Percentiles rank a stretch among this genome's conserved stretches.
Evolutionary conservation across 176 grass and related monocot genomes (phyloP).

Genomic region (Luzula sylvatica): DNA sequence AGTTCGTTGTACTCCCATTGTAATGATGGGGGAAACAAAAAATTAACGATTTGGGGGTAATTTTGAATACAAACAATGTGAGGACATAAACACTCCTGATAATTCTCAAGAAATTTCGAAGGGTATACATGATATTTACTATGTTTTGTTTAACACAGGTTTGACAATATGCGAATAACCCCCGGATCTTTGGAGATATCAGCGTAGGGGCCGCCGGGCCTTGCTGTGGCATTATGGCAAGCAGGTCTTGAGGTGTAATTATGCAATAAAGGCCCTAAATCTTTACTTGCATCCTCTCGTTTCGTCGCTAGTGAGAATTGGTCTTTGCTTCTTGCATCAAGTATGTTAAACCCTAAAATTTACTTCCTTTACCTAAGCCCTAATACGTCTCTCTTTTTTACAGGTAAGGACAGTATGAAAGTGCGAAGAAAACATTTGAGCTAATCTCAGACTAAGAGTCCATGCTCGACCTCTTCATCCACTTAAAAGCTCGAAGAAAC

Average conservation of each 20-base stretch:
- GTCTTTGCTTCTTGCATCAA: conserved; percentile 95
- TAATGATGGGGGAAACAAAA: too few relatives aligned
- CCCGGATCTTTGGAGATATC: conserved; percentile 78
- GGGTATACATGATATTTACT: background rate
- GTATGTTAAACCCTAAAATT: conserved; percentile 28
- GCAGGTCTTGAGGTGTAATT: conserved; percentile 85
- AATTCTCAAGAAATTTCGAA: too few relatives aligned
- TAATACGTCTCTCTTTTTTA: background rate
- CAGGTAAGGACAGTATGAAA: too few relatives aligned
- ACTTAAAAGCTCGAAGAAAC: conserved; percentile 85
- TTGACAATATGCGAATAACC: conserved; percentile 83
- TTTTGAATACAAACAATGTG: too few relatives aligned
- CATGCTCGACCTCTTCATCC: conserved; percentile 96
- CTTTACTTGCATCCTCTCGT: conserved; percentile 75
- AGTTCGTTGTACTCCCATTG: too few relatives aligned
- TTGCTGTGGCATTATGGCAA: conserved; percentile 90
- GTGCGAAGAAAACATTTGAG: too few relatives aligned
- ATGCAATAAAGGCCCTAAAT: conserved; percentile 94
- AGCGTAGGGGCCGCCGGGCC: conserved; percentile 71
- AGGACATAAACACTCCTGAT: too few relatives aligned
- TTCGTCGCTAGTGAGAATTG: conserved; percentile 86
- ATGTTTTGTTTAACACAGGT: conserved; percentile 35
- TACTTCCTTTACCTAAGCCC: background rate
- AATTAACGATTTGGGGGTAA: too few relatives aligned
- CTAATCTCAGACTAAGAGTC: too few relatives aligned